Evolutionary conservation across 352 stramenopile genomes (phyloP).

Genomic region (Phytophthora citrophthora): DNA sequence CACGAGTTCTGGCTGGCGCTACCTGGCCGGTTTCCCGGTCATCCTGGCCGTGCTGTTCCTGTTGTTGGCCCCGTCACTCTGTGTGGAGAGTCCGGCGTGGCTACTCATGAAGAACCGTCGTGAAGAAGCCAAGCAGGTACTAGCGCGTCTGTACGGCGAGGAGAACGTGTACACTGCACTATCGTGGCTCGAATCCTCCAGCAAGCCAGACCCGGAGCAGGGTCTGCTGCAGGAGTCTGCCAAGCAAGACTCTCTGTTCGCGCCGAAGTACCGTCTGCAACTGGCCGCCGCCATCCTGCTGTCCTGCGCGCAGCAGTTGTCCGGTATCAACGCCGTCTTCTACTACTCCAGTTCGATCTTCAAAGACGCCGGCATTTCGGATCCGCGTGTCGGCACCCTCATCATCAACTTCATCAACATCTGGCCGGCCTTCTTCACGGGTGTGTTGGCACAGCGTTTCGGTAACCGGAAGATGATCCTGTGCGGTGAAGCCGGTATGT

Average conservation of each 20-base stretch:
- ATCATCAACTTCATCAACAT: constrained; percentile 31
- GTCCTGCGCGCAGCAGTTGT: constrained; percentile 49
- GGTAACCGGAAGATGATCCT: constrained; percentile 51
- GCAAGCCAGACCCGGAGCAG: constrained; percentile 22
- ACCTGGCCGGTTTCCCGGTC: constrained; percentile 40
- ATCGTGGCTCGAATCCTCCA: constrained; percentile 23
- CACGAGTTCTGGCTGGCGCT: constrained; percentile 15
- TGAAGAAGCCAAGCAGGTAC: constrained; percentile 21
- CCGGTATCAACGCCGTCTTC: constrained; percentile 47
- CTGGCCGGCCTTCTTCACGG: constrained; percentile 20
- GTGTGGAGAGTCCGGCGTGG: constrained; percentile 48
- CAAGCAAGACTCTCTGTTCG: constrained; percentile 33
- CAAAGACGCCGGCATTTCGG: constrained; percentile 6
- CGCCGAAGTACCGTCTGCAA: constrained; percentile 38
- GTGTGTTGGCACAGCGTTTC: constrained; percentile 49
- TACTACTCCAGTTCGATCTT: constrained; percentile 4
- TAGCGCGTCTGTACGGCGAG: constrained; percentile 32
- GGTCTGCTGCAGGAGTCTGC: constrained; percentile 9
- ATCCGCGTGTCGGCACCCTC: constrained; percentile 12
- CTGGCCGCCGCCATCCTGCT: constrained; percentile 46
- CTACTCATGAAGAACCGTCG: constrained; percentile 1
- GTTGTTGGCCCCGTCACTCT: constrained; percentile 39
- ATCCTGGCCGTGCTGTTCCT: constrained; percentile 40
- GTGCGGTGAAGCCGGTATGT: constrained; percentile 40
- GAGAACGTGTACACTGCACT: constrained; percentile 34